Conservation (phyloP, 2,329 filamentous ascomycete genomes). For the Colletotrichum euphorbiae region DNA sequence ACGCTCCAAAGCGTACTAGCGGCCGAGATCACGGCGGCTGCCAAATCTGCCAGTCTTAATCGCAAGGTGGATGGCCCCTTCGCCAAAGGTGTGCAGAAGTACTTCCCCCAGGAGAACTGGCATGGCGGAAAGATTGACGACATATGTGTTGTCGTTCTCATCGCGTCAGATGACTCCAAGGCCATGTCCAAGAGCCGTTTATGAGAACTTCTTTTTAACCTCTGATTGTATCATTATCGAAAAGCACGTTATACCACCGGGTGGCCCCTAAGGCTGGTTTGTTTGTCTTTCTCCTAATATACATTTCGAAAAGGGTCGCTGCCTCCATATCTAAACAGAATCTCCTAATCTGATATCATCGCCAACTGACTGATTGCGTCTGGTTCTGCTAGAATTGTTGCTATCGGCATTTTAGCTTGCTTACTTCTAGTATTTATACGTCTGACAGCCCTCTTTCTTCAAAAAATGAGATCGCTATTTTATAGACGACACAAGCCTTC, state of each 20-base stretch:
- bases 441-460: too few species aligned
- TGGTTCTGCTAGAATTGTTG: not conserved
- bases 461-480: too few species aligned
- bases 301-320: constrained; percentile 4
- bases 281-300: not conserved
- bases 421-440: too few species aligned
- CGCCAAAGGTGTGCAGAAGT: constrained; percentile 90
- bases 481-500: too few species aligned
- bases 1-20: constrained; percentile 85
- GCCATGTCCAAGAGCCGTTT: constrained; percentile 45
- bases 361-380: not conserved
- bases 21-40: constrained; percentile 80
- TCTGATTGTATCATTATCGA: constrained; percentile 6
- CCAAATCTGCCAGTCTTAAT: constrained; percentile 87
- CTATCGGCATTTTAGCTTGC: too few species aligned
- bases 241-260: not conserved
- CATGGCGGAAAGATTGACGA: constrained; percentile 95
- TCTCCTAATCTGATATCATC: not conserved
- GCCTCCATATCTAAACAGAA: not conserved
- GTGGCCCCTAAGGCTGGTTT: not conserved
- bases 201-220: constrained; percentile 41
- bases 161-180: constrained; percentile 75
- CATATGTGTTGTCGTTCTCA: constrained; percentile 85
- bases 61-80: constrained; percentile 89
- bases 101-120: constrained; percentile 88